Evolutionary conservation across 495 filamentous ascomycete species (phyloP), one percentile per base, ranked within the genome.

Genomic region (Pyronema omphalodes): DNA sequence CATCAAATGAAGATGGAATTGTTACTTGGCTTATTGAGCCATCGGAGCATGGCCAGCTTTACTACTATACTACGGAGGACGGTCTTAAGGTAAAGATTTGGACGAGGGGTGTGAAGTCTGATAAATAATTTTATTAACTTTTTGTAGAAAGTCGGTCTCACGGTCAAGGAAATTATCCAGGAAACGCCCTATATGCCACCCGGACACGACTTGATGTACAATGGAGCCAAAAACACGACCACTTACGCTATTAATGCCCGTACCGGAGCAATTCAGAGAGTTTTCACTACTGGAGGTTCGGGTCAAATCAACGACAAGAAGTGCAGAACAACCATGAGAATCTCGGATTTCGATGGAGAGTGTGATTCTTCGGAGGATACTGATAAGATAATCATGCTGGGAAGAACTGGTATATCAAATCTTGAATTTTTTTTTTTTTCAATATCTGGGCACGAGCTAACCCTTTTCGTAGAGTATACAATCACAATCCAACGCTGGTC

Each of bases 1-100:
- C 72, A 52, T 82, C 84, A 36, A 51, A 77, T 63, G 68, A 76
- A 71, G 78, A 88, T 48, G 84, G 93, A 57, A 80, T 88, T 53
- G 88, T 86, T 55, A 67, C 93, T n/a, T 98, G 91, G 91, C 87
- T 94, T 47, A 86, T 98, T 46, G 93, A 96, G 65, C 91, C 91
- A 7, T 91, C 78, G 51, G 76, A 81, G 55, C 83, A 93, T 67
- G 91, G 91, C 1, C 79, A 76, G 61, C 73, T 98, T n/a, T 95
- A 91, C 58, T 78, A 93, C 18, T 93, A 89, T 72, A 78, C 76
- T 35, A 84, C 82, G 33, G 77, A 65, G 15, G 54, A 51, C 14
- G 62, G 63, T 14, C 37, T 66, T 12, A 56, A 66, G 62, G 62
- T 65, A 58, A 56, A 8, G 34, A 9, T 52, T 29, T 29, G 5